Base-by-base conservation (phyloP, 179 eudicot genomes). In the Pouteria campechiana region DNA sequence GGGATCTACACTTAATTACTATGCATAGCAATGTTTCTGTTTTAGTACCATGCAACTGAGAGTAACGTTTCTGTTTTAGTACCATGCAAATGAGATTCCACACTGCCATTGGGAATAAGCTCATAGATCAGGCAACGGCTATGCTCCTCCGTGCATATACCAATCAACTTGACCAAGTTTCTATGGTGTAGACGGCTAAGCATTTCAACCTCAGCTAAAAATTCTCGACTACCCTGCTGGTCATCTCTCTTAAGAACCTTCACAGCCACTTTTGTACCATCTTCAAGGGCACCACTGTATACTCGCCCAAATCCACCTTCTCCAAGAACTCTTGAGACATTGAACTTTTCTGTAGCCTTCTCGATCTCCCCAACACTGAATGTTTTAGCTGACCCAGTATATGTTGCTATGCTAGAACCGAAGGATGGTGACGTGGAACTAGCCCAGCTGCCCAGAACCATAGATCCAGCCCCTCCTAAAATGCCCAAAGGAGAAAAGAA, bases 231-330 rank as follows among this genome's bases (percentile, higher is more conserved):
- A 14, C 96, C 95, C 37, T 88, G 83, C 25, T 65, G 79, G 48
- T 83, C 75, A 8, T 73, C 89, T 71, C 73, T 61, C 69, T 88
- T 92, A 21, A 83, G 82, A 39, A 83, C 86, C 56, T 92, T 92
- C 37, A 88, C 96, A 0, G 96, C 99, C 41, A 83, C 99, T 22
- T 87, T 57, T 39, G 66, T 66, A 35, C 78, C 93, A 47, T 80
- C 77, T 34, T 69, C 83, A 25, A 88, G 73, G 28, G 45, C 54
- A 45, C 99, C 99, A 25, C 55, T 54, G 44, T 83, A 92, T 8
- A 92, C 99, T 40, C 80, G 65, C 41, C 99, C 99, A 66, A 92
- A 92, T 33, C 99, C 99, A 46, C 96, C 99, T 72, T 92, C 96
- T 48, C 99, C 96, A 1, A 92, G 68, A 46, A 88, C 69, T 40